phyloP scores from a whole-genome alignment of 2,329 filamentous ascomycete species.

The Leptographium wingfieldii region DNA sequence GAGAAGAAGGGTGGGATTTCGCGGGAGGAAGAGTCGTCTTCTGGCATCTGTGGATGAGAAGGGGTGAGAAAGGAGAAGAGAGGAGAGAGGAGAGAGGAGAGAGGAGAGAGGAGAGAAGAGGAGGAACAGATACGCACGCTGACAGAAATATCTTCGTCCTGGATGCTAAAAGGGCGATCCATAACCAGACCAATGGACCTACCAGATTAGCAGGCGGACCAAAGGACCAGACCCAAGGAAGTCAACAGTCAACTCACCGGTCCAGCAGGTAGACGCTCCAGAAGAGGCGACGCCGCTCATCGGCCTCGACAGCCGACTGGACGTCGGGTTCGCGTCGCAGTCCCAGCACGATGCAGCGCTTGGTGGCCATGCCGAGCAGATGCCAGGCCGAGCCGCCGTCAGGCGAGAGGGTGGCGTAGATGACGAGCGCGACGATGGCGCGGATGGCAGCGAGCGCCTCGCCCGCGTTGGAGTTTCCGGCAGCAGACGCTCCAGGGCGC shows the following conservation, averaged over 20 bases:
- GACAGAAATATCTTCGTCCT: background rate
- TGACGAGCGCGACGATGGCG: conserved; percentile 9
- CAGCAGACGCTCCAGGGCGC: background rate
- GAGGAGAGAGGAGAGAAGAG: background rate
- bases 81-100: background rate
- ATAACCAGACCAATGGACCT: background rate
- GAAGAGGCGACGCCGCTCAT: background rate
- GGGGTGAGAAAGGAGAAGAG: background rate
- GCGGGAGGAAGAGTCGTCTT: background rate
- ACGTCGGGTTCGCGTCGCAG: conserved; percentile 16
- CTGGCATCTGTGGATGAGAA: background rate
- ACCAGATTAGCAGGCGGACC: background rate
- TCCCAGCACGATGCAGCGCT: conserved; percentile 16
- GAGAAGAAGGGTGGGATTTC: background rate
- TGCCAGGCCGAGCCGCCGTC: conserved; percentile 20
- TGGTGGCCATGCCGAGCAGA: conserved; percentile 18
- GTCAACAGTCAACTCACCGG: background rate
- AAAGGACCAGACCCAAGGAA: background rate
- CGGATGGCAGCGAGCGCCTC: conserved; percentile 2
- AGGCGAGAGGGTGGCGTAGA: conserved; percentile 15
- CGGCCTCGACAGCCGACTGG: background rate
- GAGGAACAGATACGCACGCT: background rate
- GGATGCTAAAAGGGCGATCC: conserved; percentile 2
- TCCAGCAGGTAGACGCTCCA: conserved; percentile 2
- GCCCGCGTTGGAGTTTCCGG: background rate